A percentile compares a stretch with the other conserved stretches of the same genome.
Evolutionary conservation across 2,329 filamentous ascomycete genomes (phyloP).

Genomic region (Pestalotiopsis sp.): DNA sequence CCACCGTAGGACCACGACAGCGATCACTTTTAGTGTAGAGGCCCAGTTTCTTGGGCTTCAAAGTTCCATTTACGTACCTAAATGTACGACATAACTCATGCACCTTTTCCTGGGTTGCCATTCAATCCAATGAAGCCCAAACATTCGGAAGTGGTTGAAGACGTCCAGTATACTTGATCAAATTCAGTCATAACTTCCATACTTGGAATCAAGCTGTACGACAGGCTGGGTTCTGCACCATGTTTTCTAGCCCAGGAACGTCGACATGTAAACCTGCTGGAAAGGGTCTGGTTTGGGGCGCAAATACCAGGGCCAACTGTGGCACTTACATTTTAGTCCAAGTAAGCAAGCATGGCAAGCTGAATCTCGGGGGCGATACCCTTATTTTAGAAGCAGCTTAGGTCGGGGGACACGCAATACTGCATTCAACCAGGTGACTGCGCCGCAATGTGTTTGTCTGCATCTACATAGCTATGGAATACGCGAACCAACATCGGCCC

Average conservation of each 20-base stretch:
- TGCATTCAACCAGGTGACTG: background rate
- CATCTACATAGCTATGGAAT: background rate
- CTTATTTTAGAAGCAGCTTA: slow-evolving; percentile 8
- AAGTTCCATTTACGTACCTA: background rate
- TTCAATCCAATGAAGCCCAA: too few species aligned
- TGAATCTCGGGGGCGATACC: background rate
- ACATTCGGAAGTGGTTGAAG: too few species aligned
- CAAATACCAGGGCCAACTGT: background rate
- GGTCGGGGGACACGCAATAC: slow-evolving; percentile 7
- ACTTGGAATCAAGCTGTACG: background rate
- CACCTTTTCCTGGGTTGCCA: too few species aligned
- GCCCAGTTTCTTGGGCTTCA: background rate
- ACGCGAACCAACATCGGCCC: background rate
- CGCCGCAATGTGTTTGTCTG: background rate
- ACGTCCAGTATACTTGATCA: background rate
- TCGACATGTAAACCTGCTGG: background rate
- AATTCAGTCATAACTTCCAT: background rate
- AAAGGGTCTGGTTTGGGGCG: background rate
- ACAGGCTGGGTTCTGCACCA: background rate
- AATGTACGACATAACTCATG: too few species aligned
- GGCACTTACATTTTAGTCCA: background rate
- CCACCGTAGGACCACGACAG: background rate
- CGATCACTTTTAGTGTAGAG: background rate
- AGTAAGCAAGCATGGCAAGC: background rate
- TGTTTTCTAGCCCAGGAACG: background rate